Evolutionary conservation across 805 yeast species (phyloP).

Genomic region (Ogataea methanolica): DNA sequence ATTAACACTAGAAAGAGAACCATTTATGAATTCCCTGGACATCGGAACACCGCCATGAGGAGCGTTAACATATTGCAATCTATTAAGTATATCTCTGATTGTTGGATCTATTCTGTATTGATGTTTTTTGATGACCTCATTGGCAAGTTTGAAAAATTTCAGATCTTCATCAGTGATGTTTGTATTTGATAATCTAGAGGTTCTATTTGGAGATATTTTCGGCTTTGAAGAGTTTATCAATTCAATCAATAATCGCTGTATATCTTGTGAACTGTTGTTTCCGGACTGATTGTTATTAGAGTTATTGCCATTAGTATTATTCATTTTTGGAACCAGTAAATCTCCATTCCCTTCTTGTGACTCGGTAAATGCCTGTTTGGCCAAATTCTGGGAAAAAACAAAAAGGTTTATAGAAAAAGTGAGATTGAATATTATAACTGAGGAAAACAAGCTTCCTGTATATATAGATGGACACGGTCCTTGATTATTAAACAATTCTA

Average conservation of each 20-base stretch:
- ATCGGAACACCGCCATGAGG: constrained; percentile 53
- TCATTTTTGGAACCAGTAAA: background rate
- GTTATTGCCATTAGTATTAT: background rate
- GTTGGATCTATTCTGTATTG: constrained; percentile 55
- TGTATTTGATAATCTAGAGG: constrained; percentile 15
- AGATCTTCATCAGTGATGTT: constrained; percentile 44
- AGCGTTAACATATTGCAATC: constrained; percentile 54
- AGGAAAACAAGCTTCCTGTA: too few relatives aligned
- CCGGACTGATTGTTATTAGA: background rate
- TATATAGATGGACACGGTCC: too few relatives aligned
- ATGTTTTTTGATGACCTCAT: constrained; percentile 48
- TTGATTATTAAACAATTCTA: too few relatives aligned
- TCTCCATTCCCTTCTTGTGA: background rate
- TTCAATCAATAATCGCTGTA: constrained; percentile 21
- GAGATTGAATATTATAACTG: too few relatives aligned
- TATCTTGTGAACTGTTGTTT: constrained; percentile 11
- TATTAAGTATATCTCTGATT: constrained; percentile 49
- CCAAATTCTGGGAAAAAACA: too few relatives aligned
- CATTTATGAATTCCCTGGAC: constrained; percentile 18
- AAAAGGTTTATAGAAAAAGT: too few relatives aligned
- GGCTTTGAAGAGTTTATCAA: constrained; percentile 26
- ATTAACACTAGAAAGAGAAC: background rate
- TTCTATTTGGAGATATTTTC: constrained; percentile 18
- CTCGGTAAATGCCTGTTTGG: too few relatives aligned
- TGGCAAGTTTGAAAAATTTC: constrained; percentile 52